Percentiles rank a stretch among this genome's conserved stretches.
Evolutionary conservation across 306 rosid species (phyloP).

Genomic region (Rosa persica): DNA sequence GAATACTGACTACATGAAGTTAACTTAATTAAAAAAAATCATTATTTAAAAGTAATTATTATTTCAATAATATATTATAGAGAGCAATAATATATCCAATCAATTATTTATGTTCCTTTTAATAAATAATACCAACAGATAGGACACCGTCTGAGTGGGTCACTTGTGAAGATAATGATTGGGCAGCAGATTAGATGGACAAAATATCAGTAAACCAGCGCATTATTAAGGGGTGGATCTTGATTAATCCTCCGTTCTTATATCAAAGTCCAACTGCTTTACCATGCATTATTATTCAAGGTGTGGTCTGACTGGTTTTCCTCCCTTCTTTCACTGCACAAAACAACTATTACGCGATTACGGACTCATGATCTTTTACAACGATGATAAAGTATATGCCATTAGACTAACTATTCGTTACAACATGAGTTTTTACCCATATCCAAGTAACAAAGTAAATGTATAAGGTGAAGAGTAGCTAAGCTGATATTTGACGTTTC

Average conservation of each 20-base stretch:
- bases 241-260: neutral
- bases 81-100: neutral
- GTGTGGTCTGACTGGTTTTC: constrained; percentile 2
- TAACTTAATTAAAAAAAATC: too few species aligned
- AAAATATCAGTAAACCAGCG: neutral
- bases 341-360: too few species aligned
- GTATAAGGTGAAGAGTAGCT: too few species aligned
- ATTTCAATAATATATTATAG: too few species aligned
- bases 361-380: too few species aligned
- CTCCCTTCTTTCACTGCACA: neutral
- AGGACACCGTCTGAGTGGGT: constrained; percentile 29
- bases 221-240: constrained; percentile 17
- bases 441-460: too few species aligned
- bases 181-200: neutral
- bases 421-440: too few species aligned
- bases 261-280: neutral
- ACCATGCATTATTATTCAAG: neutral
- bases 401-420: too few species aligned
- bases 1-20: too few species aligned
- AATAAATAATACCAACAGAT: constrained; percentile 28
- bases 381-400: too few species aligned
- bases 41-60: too few species aligned
- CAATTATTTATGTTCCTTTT: neutral
- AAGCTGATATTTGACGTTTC: too few species aligned
- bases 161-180: constrained; percentile 4